Evolutionary conservation across 1,284 basidiomycete species (phyloP).

Genomic region (Rhodotorula sp.): DNA sequence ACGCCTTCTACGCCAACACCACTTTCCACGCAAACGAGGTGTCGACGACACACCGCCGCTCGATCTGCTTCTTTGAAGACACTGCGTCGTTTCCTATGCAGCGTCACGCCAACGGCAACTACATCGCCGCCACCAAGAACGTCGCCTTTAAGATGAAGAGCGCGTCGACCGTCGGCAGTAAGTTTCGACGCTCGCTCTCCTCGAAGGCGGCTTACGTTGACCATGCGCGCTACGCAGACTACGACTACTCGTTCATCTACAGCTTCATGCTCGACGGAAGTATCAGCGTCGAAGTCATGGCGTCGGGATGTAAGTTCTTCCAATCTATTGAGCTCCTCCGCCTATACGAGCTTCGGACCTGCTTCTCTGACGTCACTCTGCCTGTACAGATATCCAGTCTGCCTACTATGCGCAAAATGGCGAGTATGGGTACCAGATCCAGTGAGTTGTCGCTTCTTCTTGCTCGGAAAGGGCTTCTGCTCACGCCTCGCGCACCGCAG

Average conservation of each 20-base stretch:
- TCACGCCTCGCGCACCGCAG: too few relatives aligned
- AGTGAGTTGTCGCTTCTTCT: conserved; percentile 7
- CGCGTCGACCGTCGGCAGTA: conserved; percentile 46
- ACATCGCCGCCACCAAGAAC: conserved; percentile 47
- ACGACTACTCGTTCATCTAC: conserved; percentile 29
- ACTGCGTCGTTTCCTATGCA: conserved; percentile 45
- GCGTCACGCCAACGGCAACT: conserved; percentile 44
- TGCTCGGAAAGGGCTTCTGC: too few relatives aligned
- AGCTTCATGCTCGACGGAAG: conserved; percentile 47
- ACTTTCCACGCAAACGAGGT: conserved; percentile 46
- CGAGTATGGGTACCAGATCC: conserved; percentile 45
- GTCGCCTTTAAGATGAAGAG: conserved; percentile 45
- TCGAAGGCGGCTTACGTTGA: background rate
- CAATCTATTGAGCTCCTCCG: background rate
- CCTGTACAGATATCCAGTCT: conserved; percentile 38
- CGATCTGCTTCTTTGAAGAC: conserved; percentile 47
- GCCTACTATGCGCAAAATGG: conserved; percentile 47
- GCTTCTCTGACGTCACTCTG: conserved; percentile 2
- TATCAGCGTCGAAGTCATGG: conserved; percentile 46
- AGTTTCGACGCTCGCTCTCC: background rate
- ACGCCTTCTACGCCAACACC: conserved; percentile 42
- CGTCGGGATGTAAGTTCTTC: conserved; percentile 44
- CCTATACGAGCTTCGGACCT: background rate
- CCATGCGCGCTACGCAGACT: background rate
- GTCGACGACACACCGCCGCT: conserved; percentile 43